These are phyloP conservation scores for Yamadazyma dendronema DNA, from an alignment of 1,139 yeast species.

Conservation along the genomic window DNA sequence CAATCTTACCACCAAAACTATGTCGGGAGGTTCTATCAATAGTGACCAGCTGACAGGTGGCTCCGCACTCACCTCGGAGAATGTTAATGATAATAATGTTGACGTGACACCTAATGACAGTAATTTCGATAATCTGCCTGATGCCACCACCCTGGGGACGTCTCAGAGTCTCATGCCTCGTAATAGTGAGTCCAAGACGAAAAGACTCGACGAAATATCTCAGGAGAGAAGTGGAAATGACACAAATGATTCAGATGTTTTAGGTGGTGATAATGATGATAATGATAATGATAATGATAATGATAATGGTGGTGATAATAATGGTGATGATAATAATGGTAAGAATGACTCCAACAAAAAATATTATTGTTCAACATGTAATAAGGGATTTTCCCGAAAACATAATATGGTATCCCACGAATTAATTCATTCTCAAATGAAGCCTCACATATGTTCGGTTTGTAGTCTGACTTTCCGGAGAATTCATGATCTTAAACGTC, in stretches of 20 bases:
- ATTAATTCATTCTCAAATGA: constrained; percentile 63
- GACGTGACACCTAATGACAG: not conserved
- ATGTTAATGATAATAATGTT: not conserved
- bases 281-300: not conserved
- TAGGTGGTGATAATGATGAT: not conserved
- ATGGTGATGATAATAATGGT: constrained; percentile 2
- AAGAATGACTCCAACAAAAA: constrained; percentile 15
- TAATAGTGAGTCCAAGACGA: not conserved
- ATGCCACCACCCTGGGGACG: not conserved
- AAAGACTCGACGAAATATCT: not conserved
- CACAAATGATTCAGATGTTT: not conserved
- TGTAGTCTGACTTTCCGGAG: constrained; percentile 68
- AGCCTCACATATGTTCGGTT: constrained; percentile 65
- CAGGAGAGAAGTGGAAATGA: not conserved
- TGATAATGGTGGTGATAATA: constrained; percentile 1
- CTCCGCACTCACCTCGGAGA: not conserved
- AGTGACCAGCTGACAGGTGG: not conserved
- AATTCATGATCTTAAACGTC: constrained; percentile 74
- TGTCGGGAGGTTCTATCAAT: not conserved
- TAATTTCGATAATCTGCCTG: not conserved
- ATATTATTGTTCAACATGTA: constrained; percentile 58
- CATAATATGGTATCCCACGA: constrained; percentile 76
- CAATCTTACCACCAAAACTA: not conserved
- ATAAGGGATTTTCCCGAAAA: constrained; percentile 63
- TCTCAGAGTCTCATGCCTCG: not conserved